These are phyloP conservation scores for Cercospora janseana DNA, from an alignment of 2,329 filamentous ascomycete species.

Conservation along the genomic window DNA sequence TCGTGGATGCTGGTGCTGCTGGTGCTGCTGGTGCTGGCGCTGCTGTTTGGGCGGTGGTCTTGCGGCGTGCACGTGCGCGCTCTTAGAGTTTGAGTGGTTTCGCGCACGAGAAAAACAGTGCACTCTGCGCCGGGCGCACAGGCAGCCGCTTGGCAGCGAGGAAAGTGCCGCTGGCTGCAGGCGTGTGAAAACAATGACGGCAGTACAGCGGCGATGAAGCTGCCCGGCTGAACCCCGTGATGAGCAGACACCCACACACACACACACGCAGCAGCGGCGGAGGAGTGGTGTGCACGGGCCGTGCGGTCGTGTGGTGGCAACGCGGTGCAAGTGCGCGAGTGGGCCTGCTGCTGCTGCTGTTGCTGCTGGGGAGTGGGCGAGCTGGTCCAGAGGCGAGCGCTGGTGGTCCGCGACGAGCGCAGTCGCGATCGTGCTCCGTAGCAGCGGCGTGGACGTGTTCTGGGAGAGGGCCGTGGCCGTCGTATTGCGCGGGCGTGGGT, in stretches of 20 bases:
- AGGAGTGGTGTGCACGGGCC: slow-evolving; percentile 21
- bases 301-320: slow-evolving; percentile 9
- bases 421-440: not conserved
- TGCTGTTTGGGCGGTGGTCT: not conserved
- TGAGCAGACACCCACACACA: not conserved
- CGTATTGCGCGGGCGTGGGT: not conserved
- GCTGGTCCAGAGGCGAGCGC: not conserved
- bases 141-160: slow-evolving; percentile 23
- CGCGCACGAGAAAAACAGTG: slow-evolving; percentile 15
- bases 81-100: slow-evolving; percentile 18
- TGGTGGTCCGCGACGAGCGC: too few relatives aligned
- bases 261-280: too few relatives aligned
- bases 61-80: not conserved
- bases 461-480: not conserved
- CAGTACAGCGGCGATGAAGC: slow-evolving; percentile 16
- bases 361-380: not conserved
- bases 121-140: slow-evolving; percentile 14
- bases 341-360: slow-evolving; percentile 2
- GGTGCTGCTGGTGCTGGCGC: slow-evolving; percentile 20
- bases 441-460: not conserved
- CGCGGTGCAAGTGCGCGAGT: slow-evolving; percentile 2
- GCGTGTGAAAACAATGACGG: slow-evolving; percentile 17
- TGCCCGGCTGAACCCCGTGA: slow-evolving; percentile 22
- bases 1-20: slow-evolving; percentile 11
- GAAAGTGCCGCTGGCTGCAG: slow-evolving; percentile 21